Conservation (phyloP, 2,329 filamentous ascomycete genomes). For the Daldinia sp. region DNA sequence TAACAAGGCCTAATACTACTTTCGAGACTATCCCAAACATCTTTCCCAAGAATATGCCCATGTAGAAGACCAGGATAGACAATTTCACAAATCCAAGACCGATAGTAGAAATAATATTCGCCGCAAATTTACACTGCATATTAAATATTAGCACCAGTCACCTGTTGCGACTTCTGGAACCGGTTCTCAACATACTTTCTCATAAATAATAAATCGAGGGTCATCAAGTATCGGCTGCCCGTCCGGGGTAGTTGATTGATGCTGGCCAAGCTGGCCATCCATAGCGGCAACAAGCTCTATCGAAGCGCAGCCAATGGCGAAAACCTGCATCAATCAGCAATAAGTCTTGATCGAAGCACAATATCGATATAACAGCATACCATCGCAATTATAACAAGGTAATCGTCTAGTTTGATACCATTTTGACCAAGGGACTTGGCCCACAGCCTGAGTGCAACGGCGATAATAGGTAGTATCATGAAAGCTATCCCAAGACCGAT, state of each 20-base stretch:
- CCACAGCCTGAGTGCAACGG: conserved; percentile 31
- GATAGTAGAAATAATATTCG: conserved; percentile 33
- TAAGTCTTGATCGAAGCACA: background rate
- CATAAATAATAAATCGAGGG: conserved; percentile 35
- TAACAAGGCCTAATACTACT: conserved; percentile 27
- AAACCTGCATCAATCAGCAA: conserved; percentile 8
- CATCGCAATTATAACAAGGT: conserved; percentile 16
- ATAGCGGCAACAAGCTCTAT: conserved; percentile 33
- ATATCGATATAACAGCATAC: background rate
- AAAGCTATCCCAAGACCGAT: conserved; percentile 31
- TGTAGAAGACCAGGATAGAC: conserved; percentile 37
- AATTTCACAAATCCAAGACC: conserved; percentile 37
- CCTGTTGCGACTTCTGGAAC: background rate
- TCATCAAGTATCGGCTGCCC: conserved; percentile 34
- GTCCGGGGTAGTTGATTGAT: conserved; percentile 29
- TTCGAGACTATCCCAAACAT: conserved; percentile 28
- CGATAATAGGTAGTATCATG: conserved; percentile 31
- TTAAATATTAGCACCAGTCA: conserved; percentile 1
- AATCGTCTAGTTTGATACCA: conserved; percentile 27
- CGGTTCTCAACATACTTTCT: conserved; percentile 27
- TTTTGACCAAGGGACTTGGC: conserved; percentile 23
- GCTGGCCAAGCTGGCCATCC: conserved; percentile 35
- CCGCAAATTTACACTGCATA: conserved; percentile 36
- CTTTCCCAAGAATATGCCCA: conserved; percentile 35
- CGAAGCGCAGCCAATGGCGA: conserved; percentile 25